Conservation (phyloP, 2,329 filamentous ascomycete species). For the Clonostachys rosea region DNA sequence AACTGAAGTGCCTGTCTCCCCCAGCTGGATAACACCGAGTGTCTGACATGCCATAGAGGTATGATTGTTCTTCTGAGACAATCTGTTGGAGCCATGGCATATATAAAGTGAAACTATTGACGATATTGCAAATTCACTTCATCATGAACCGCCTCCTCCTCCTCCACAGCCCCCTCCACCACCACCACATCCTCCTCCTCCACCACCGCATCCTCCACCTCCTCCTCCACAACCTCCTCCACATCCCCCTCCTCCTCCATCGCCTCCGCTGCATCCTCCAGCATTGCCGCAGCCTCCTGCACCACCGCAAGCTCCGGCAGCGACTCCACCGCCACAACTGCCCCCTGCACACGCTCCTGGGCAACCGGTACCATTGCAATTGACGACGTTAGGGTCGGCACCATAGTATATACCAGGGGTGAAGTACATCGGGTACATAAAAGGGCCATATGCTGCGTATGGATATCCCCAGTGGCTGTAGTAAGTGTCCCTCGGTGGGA, state of each 20-base stretch:
- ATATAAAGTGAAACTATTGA: too few relatives aligned
- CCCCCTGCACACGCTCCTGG: not conserved
- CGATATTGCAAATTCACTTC: not conserved
- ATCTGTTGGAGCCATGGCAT: too few relatives aligned
- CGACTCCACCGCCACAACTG: not conserved
- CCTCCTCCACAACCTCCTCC: slow-evolving; percentile 7
- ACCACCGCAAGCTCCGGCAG: not conserved
- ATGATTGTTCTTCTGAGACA: too few relatives aligned
- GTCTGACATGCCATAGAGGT: too few relatives aligned
- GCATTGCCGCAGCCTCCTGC: slow-evolving; percentile 24
- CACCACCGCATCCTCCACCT: slow-evolving; percentile 8
- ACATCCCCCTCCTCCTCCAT: slow-evolving; percentile 8
- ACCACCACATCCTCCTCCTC: slow-evolving; percentile 8
- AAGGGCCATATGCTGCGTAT: slow-evolving; percentile 17
- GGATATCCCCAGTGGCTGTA: slow-evolving; percentile 50
- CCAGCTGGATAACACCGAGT: too few relatives aligned
- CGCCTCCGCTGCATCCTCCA: slow-evolving; percentile 23
- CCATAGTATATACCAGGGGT: not conserved
- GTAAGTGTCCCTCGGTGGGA: slow-evolving; percentile 43
- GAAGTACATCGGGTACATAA: not conserved
- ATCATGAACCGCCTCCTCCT: slow-evolving; percentile 3
- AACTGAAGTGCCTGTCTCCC: too few relatives aligned
- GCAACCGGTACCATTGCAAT: not conserved
- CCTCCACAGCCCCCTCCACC: slow-evolving; percentile 7
- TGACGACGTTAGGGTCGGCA: not conserved